Base-by-base conservation (phyloP, 805 yeast genomes). In the Kregervanrija fluxuum region DNA sequence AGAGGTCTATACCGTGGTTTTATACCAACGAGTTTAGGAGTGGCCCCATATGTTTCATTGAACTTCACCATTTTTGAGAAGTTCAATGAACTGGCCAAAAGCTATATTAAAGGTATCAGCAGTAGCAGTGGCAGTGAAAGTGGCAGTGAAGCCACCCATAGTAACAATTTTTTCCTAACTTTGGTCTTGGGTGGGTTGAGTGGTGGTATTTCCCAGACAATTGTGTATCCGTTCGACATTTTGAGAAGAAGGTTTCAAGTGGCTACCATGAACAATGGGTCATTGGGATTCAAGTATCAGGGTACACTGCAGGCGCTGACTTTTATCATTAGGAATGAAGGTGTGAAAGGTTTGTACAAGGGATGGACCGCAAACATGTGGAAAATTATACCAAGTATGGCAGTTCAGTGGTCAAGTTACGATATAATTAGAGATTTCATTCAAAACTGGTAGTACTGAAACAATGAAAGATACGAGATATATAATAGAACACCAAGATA, bases 381-480 rank as follows among this genome's bases (percentile, higher is more conserved):
- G 70, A 91, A 90, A 60, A 93, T 91, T 4, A 85, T 88, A 39
- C 97, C 98, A 0, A 81, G 93, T 11, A 91, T 93, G 90, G 98
- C 98, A 4, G 88, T 90, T 13, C 87, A 91, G 48, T 91, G 97
- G 96, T 70, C 89, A 54, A 79, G 85, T 49, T 82, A 79, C 61
- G 98, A 95, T 52, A 65, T 82, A 31, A 70, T 86, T 42, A 78
- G 80, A 54, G 85, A 77, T 15, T 46, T 50, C 49, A 36, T 67
- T 16, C 11, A 33, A 30, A 41, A 28, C 8, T 4, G 28, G 28
- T 22, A 22, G 6, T 33, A 36, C 36, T 42, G 36, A 9, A 28
- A 35, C 11, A 35, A 9, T 57, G 53, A 35, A 37, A 17, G 28
- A 30, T 11, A 22, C 22, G 22, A 17, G 22, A 17, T 17, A 17